These are phyloP conservation scores for Pyrenophora tritici-repentis DNA, from an alignment of 2,329 filamentous ascomycete species.

Conservation along the genomic window DNA sequence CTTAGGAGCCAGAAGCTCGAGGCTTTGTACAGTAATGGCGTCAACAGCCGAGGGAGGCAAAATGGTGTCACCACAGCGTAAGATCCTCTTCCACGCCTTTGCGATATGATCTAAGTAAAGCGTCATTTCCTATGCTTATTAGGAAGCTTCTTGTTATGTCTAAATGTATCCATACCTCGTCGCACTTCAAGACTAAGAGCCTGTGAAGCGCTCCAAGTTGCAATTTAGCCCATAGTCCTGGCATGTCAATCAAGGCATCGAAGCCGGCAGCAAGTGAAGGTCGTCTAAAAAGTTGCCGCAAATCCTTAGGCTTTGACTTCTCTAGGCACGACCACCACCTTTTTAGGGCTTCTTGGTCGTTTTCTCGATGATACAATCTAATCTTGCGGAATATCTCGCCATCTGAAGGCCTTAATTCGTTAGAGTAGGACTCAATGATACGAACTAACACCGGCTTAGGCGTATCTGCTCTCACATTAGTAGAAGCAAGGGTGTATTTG, in stretches of 20 bases:
- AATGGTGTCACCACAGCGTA: constrained; percentile 7
- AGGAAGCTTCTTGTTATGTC: background rate
- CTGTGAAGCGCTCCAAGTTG: constrained; percentile 26
- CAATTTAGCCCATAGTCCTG: constrained; percentile 23
- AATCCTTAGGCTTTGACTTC: constrained; percentile 25
- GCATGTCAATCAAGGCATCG: constrained; percentile 24
- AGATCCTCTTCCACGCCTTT: constrained; percentile 11
- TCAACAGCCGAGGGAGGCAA: constrained; percentile 12
- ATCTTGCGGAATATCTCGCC: constrained; percentile 30
- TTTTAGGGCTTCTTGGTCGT: constrained; percentile 16
- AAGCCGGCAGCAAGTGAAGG: constrained; percentile 17
- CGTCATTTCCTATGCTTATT: constrained; percentile 18
- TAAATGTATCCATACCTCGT: constrained; percentile 18
- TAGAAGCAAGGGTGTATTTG: background rate
- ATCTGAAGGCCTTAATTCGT: constrained; percentile 25
- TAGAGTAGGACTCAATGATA: constrained; percentile 7
- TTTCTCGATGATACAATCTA: constrained; percentile 17
- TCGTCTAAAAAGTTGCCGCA: constrained; percentile 21
- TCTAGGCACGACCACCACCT: constrained; percentile 24
- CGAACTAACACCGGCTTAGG: constrained; percentile 6
- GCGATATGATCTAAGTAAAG: constrained; percentile 18
- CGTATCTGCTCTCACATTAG: constrained; percentile 9
- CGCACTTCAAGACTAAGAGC: constrained; percentile 25
- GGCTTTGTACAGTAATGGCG: constrained; percentile 8
- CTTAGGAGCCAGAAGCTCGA: constrained; percentile 14